Base-by-base conservation (phyloP, 148 eudicot genomes). In the Nyssa sinensis region DNA sequence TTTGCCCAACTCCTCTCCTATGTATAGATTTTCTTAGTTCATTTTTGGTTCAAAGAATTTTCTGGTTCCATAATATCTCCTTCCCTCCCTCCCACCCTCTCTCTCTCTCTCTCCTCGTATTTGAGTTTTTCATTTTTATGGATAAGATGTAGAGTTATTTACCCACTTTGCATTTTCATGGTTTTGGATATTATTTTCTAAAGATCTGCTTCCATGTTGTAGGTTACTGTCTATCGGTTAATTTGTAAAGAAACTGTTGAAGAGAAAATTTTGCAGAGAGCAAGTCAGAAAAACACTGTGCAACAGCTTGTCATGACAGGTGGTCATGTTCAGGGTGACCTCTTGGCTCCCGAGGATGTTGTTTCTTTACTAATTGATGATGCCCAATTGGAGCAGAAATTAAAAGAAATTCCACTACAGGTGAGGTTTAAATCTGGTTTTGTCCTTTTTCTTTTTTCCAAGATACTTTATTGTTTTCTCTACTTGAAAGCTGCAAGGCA, bases 291-390 rank as follows among this genome's bases (percentile, higher is more conserved):
- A 74, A 95, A 75, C 84, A 92, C 98, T 1, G 98, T 95, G 28
- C 98, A 95, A 79, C 98, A 95, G 81, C 96, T 95, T 75, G 98
- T 95, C 53, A 95, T 95, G 98, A 95, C 98, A 29, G 98, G 98
- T 29, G 98, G 98, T 31, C 98, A 95, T 84, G 97, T 95, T 71
- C 98, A 95, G 86, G 98, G 98, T 64, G 98, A 95, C 76, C 79
- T 90, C 66, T 81, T 92, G 85, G 97, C 93, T 39, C 97, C 98
- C 27, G 98, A 92, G 78, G 98, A 95, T 79, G 98, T 95, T 61
- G 91, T 95, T 59, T 95, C 98, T 47, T 85, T 95, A 81, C 88
- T 95, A 72, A 84, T 95, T 76, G 98, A 95, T 79, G 98, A 95
- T 79, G 83, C 94, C 39, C 98, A 92, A 63, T 73, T 95, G 77